Evolutionary conservation across 1,284 basidiomycete genomes (phyloP).

Genomic region (Singerocomus rubriflavus): DNA sequence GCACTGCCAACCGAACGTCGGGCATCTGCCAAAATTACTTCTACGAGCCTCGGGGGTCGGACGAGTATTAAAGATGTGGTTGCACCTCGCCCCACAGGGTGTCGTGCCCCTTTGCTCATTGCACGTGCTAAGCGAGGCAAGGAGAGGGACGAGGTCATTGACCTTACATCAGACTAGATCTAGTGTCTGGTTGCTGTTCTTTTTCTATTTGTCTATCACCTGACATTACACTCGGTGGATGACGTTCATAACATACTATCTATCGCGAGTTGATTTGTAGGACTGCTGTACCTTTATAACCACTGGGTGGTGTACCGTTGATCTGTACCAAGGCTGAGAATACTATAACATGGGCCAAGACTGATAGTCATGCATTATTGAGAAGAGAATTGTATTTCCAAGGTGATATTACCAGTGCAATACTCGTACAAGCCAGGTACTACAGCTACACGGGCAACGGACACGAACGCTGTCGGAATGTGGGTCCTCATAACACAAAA

Average conservation of each 20-base stretch:
- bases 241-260: neutral
- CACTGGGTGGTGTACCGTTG: too few species aligned
- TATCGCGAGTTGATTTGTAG: neutral
- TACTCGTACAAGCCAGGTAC: neutral
- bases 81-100: neutral
- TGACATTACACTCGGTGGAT: neutral
- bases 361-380: too few species aligned
- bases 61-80: neutral
- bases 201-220: neutral
- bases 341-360: too few species aligned
- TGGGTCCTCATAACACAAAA: constrained; percentile 1
- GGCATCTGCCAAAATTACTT: neutral
- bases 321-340: too few species aligned
- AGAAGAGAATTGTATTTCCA: too few species aligned
- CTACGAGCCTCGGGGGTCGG: neutral
- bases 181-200: neutral
- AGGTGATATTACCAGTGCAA: constrained; percentile 3
- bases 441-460: constrained; percentile 12
- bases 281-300: neutral
- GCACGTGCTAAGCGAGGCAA: constrained; percentile 22
- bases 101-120: constrained; percentile 23
- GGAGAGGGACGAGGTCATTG: constrained; percentile 30
- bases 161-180: constrained; percentile 36
- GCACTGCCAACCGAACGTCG: neutral
- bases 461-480: constrained; percentile 5